Base-by-base conservation (phyloP, 2,329 filamentous ascomycete species). In the Sclerotinia nivalis region DNA sequence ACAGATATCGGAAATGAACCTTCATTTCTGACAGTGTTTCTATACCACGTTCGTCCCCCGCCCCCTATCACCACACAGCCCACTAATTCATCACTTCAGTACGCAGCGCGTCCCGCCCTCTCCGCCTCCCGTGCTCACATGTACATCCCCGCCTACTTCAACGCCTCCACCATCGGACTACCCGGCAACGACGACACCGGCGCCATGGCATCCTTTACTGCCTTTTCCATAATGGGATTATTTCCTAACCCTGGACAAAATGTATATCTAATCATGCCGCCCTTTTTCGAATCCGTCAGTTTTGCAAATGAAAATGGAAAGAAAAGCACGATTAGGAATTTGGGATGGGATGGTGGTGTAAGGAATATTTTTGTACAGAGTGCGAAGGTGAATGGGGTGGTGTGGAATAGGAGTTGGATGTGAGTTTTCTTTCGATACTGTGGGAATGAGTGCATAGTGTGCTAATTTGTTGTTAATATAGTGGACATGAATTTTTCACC, bases 161-260 rank as follows among this genome's bases (percentile, higher is more conserved):
- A 85, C 72, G 83, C 86, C 0, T 85, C 84, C 0, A 80, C 86
- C 0, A 81, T 79, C 1, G 89, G 89, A 0, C 84, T 92, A 6
- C 89, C 90, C 0, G 90, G 90, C 0, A 92, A 92, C 76, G 89
- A 92, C 69, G 89, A 92, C 75, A 86, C 84, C 56, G 90, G 90
- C 4, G 88, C 89, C 0, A 91, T 92, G 76, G 76, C 70, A 1
- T 73, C 74, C 0, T 77, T 77, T n/a, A 68, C 72, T 0, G 74
- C 74, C 0, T 74, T 77, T 25, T 70, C 64, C 1, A 74, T 77
- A 70, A 74, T 74, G 59, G 75, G 75, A 0, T 78, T 91, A 6
- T 92, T 89, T 76, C 90, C 90, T 0, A 89, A 90, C 65, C 84
- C 89, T 0, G 89, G 89, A 0, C 89, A 91, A 74, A 81, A 91